Evolutionary conservation across 148 eudicot genomes (phyloP).

Genomic region (Amaranthus hypochondriacus): DNA sequence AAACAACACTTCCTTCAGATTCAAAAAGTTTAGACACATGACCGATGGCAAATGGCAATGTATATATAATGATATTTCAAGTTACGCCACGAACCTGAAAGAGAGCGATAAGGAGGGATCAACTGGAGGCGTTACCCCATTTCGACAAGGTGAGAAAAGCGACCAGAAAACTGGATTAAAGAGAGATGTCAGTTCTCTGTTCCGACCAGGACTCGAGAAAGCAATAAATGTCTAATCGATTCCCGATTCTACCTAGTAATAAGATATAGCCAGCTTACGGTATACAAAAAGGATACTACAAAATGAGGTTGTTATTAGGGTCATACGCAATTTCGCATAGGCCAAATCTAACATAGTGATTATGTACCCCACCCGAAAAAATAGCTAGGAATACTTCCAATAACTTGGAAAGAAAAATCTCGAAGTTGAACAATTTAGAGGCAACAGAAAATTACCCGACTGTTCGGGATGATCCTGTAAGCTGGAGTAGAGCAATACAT

Average conservation of each 20-base stretch:
- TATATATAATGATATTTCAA: background rate
- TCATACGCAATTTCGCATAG: background rate
- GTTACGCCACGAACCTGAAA: constrained; percentile 50
- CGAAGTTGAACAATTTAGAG: background rate
- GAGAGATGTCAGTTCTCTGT: background rate
- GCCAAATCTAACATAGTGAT: background rate
- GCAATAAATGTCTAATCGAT: background rate
- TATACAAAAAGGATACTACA: background rate
- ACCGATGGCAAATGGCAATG: background rate
- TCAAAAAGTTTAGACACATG: background rate
- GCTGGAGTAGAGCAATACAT: constrained; percentile 47
- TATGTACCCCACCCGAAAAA: background rate
- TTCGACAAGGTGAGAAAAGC: constrained; percentile 57
- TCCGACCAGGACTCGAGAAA: background rate
- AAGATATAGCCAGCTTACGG: background rate
- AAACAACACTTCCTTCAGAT: background rate
- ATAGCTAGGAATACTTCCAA: background rate
- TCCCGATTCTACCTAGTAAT: background rate
- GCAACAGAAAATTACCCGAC: constrained; percentile 44
- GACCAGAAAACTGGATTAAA: constrained; percentile 75
- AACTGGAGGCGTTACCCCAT: constrained; percentile 44
- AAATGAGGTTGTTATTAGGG: background rate
- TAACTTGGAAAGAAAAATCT: background rate
- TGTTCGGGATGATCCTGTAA: constrained; percentile 54
- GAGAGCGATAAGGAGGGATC: constrained; percentile 71